These are phyloP conservation scores for Penicillium thymicola DNA, from an alignment of 2,329 filamentous ascomycete species.

Conservation along the genomic window DNA sequence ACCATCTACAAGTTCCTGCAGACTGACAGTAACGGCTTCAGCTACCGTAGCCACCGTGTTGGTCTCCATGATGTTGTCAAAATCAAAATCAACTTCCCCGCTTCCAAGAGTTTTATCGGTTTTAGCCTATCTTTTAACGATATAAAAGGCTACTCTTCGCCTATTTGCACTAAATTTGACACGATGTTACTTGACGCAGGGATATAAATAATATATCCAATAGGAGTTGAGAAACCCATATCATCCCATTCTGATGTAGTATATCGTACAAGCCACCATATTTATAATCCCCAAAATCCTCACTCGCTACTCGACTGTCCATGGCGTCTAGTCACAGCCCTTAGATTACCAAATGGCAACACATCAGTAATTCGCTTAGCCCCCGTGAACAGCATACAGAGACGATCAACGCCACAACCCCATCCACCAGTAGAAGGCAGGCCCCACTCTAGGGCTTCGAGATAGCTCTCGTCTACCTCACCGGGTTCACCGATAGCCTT, in stretches of 20 bases:
- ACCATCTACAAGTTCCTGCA: slow-evolving; percentile 50
- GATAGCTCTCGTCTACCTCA: slow-evolving; percentile 72
- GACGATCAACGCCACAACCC: slow-evolving; percentile 87
- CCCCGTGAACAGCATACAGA: slow-evolving; percentile 87
- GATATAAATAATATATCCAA: not conserved
- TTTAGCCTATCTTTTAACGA: not conserved
- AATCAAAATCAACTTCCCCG: slow-evolving; percentile 6
- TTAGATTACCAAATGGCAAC: slow-evolving; percentile 81
- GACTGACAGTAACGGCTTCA: slow-evolving; percentile 47
- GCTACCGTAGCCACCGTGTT: slow-evolving; percentile 21
- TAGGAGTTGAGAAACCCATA: not conserved
- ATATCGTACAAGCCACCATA: slow-evolving; percentile 3
- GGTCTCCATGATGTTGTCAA: slow-evolving; percentile 16
- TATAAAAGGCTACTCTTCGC: not conserved
- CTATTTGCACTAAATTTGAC: not conserved
- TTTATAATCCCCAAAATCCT: not conserved
- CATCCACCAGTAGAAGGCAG: slow-evolving; percentile 95
- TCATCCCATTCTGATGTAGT: slow-evolving; percentile 1
- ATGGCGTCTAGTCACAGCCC: slow-evolving; percentile 42
- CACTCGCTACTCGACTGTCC: slow-evolving; percentile 6
- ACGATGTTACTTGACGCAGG: slow-evolving; percentile 1
- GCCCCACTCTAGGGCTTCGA: slow-evolving; percentile 80
- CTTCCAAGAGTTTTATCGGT: slow-evolving; percentile 1
- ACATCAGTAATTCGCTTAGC: slow-evolving; percentile 78
- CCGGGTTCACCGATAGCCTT: slow-evolving; percentile 49